phyloP scores from a whole-genome alignment of 1,284 basidiomycete genomes.

The Omphalotus olearius region DNA sequence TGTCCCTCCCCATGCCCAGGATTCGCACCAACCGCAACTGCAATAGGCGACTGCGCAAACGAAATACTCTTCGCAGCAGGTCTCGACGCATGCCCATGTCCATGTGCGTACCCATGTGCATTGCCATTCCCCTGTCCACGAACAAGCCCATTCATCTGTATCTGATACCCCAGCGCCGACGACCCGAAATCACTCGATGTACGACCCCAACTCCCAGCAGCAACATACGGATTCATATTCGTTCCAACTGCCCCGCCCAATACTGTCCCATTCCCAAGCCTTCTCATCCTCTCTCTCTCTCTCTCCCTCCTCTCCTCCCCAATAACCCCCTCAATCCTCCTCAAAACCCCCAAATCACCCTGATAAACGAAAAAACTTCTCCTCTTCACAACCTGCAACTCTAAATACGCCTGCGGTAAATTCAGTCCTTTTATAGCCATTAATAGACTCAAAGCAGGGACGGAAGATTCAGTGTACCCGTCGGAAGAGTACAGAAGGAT shows the following conservation, averaged over 20 bases:
- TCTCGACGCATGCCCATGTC: slow-evolving; percentile 16
- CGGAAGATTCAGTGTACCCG: slow-evolving; percentile 88
- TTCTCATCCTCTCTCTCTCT: slow-evolving; percentile 20
- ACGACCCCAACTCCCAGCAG: neutral
- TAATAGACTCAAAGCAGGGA: slow-evolving; percentile 83
- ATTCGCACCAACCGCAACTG: slow-evolving; percentile 2
- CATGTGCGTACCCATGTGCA: neutral
- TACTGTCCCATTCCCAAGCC: neutral
- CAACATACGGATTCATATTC: slow-evolving; percentile 4
- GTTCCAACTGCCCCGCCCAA: slow-evolving; percentile 14
- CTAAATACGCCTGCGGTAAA: slow-evolving; percentile 87
- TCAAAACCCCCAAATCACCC: slow-evolving; percentile 73
- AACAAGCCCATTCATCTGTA: neutral
- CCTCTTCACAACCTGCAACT: slow-evolving; percentile 73
- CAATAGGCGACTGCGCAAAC: slow-evolving; percentile 33
- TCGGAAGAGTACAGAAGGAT: slow-evolving; percentile 75
- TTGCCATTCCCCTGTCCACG: neutral
- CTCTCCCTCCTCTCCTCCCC: slow-evolving; percentile 35
- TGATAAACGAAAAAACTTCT: slow-evolving; percentile 91
- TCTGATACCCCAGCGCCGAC: neutral
- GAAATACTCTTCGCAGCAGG: slow-evolving; percentile 48
- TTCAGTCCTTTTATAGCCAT: slow-evolving; percentile 75
- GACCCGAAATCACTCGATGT: neutral
- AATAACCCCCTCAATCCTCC: slow-evolving; percentile 66
- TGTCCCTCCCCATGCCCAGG: neutral